phyloP scores from a whole-genome alignment of 1,284 basidiomycete species.

The Cryptococcus sp. region DNA sequence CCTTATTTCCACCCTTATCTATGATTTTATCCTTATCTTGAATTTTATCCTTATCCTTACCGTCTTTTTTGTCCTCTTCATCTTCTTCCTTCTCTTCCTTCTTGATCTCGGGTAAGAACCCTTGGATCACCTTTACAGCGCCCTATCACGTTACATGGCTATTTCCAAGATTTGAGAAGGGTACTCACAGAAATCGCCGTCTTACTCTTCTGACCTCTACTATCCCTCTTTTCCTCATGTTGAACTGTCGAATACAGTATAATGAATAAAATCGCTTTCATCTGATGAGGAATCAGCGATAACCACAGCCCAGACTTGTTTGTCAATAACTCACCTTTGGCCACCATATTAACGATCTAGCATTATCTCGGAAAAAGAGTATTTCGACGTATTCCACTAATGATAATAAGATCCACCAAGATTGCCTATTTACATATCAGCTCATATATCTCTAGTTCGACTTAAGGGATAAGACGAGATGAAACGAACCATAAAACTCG shows the following conservation, averaged over 20 bases:
- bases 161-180: not conserved
- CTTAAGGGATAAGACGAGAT: not conserved
- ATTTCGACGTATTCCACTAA: conserved; percentile 29
- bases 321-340: conserved; percentile 19
- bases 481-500: conserved; percentile 17
- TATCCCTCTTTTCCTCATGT: conserved; percentile 5
- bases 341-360: conserved; percentile 22
- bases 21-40: not conserved
- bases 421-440: conserved; percentile 16
- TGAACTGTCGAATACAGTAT: conserved; percentile 17
- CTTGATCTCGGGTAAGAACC: not conserved
- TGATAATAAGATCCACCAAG: conserved; percentile 23
- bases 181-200: not conserved
- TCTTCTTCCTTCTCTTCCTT: conserved; percentile 3
- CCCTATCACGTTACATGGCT: not conserved
- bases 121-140: not conserved
- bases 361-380: conserved; percentile 21
- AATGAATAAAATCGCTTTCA: conserved; percentile 23
- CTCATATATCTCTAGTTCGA: not conserved
- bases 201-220: conserved; percentile 4
- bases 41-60: not conserved
- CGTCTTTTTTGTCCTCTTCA: conserved; percentile 3
- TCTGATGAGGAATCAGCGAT: conserved; percentile 5
- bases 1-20: not conserved
- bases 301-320: not conserved